These are phyloP conservation scores for Phytophthora rubi DNA, from an alignment of 352 stramenopile genomes.

Conservation along the genomic window DNA sequence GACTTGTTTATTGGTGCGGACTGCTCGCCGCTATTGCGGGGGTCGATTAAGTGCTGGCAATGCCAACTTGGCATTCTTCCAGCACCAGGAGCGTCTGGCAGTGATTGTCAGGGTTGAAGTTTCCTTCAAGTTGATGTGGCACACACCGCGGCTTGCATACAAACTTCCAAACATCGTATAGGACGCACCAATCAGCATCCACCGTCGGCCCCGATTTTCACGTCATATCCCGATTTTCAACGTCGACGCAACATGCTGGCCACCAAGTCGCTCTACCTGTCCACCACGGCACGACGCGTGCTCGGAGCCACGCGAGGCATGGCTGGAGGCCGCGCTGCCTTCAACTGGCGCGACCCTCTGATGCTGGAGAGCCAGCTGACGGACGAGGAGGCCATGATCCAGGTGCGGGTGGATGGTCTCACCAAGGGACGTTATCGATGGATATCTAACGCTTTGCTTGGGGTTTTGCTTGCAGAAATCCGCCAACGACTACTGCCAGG, in stretches of 20 bases:
- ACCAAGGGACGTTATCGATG: not conserved
- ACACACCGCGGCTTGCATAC: slow-evolving; percentile 12
- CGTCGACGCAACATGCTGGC: slow-evolving; percentile 40
- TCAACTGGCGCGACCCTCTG: slow-evolving; percentile 88
- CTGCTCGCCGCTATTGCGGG: too few relatives aligned
- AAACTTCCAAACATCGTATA: slow-evolving; percentile 43
- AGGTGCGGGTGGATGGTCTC: slow-evolving; percentile 46
- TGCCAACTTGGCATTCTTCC: not conserved
- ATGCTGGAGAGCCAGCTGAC: slow-evolving; percentile 79
- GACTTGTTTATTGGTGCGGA: too few relatives aligned
- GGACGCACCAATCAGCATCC: slow-evolving; percentile 39
- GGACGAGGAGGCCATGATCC: slow-evolving; percentile 93
- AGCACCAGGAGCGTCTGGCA: not conserved
- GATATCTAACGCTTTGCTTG: slow-evolving; percentile 3
- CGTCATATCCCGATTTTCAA: slow-evolving; percentile 28
- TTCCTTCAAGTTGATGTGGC: slow-evolving; percentile 28
- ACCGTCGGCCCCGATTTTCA: not conserved
- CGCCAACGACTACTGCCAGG: slow-evolving; percentile 93
- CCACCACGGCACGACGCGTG: slow-evolving; percentile 18
- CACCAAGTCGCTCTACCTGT: slow-evolving; percentile 35
- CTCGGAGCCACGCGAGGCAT: slow-evolving; percentile 51
- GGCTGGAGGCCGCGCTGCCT: slow-evolving; percentile 53
- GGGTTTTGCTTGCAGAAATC: slow-evolving; percentile 71
- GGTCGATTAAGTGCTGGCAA: not conserved
- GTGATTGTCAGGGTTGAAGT: not conserved